phyloP scores from a whole-genome alignment of 495 filamentous ascomycete genomes.

The Xanthoparmelia taractica region DNA sequence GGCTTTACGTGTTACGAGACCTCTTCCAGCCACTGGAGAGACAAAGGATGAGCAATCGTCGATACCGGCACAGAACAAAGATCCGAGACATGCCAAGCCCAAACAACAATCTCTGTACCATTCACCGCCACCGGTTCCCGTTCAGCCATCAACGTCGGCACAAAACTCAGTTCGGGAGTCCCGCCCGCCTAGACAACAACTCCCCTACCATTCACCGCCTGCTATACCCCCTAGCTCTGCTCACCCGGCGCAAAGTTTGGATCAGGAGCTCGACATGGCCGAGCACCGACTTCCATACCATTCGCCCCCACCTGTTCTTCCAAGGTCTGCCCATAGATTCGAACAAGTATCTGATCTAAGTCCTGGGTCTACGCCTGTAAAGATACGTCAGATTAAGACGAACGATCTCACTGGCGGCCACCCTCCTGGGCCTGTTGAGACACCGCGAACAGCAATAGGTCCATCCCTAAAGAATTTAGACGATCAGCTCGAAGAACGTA shows the following conservation, averaged over 20 bases:
- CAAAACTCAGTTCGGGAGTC: not conserved
- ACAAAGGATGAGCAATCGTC: not conserved
- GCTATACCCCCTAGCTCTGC: not conserved
- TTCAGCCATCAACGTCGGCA: not conserved
- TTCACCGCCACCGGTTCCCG: not conserved
- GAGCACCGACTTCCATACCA: constrained; percentile 6
- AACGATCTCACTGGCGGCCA: not conserved
- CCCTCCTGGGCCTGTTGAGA: not conserved
- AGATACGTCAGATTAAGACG: constrained; percentile 10
- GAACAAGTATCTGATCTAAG: constrained; percentile 15
- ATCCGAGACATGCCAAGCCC: not conserved
- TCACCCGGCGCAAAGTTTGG: not conserved
- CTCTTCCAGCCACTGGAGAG: not conserved
- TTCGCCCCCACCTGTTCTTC: not conserved
- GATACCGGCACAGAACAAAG: not conserved
- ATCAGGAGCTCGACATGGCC: not conserved
- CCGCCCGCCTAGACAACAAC: not conserved
- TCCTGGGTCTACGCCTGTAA: constrained; percentile 13
- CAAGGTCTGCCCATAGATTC: constrained; percentile 12
- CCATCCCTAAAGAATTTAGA: constrained; percentile 32
- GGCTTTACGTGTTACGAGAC: not conserved
- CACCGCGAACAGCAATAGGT: not conserved
- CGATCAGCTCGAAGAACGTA: constrained; percentile 73
- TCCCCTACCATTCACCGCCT: not conserved
- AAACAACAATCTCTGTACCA: not conserved